A percentile compares a stretch with the other conserved stretches of the same genome.
Conservation (phyloP, 805 yeast genomes). For the Candida pini region DNA sequence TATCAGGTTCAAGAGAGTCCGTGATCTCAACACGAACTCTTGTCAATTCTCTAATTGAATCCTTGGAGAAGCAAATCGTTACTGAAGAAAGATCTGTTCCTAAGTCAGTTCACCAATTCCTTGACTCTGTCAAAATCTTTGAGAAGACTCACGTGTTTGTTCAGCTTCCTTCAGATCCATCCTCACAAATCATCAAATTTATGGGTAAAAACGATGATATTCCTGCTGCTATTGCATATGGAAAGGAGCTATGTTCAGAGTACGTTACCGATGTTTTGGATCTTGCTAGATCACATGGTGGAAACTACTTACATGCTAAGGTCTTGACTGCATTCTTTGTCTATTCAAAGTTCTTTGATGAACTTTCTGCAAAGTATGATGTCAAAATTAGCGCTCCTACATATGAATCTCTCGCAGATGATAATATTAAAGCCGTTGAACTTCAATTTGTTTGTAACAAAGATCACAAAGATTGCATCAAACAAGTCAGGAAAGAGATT, state of each 20-base stretch:
- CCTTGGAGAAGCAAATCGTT: constrained; percentile 39
- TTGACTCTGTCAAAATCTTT: constrained; percentile 50
- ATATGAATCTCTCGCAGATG: constrained; percentile 37
- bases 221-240: constrained; percentile 53
- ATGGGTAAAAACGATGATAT: constrained; percentile 57
- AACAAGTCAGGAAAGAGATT: constrained; percentile 63
- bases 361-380: constrained; percentile 34
- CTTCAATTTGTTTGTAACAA: constrained; percentile 57
- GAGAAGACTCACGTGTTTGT: constrained; percentile 53
- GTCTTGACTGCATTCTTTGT: constrained; percentile 64
- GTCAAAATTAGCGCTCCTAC: constrained; percentile 46
- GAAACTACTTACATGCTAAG: constrained; percentile 69
- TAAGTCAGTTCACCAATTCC: constrained; percentile 59
- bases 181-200: constrained; percentile 46
- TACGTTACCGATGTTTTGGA: constrained; percentile 65
- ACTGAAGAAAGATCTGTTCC: constrained; percentile 63
- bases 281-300: constrained; percentile 85
- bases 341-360: constrained; percentile 42
- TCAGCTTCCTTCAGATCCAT: constrained; percentile 42
- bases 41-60: constrained; percentile 40
- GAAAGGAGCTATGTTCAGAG: constrained; percentile 54
- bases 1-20: constrained; percentile 68
- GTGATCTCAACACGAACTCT: constrained; percentile 51
- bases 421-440: constrained; percentile 38
- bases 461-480: constrained; percentile 41